Percentiles rank a stretch among this genome's conserved stretches.
Evolutionary conservation across 495 filamentous ascomycete species (phyloP).

Genomic region (Penicillium cosmopolitanum): DNA sequence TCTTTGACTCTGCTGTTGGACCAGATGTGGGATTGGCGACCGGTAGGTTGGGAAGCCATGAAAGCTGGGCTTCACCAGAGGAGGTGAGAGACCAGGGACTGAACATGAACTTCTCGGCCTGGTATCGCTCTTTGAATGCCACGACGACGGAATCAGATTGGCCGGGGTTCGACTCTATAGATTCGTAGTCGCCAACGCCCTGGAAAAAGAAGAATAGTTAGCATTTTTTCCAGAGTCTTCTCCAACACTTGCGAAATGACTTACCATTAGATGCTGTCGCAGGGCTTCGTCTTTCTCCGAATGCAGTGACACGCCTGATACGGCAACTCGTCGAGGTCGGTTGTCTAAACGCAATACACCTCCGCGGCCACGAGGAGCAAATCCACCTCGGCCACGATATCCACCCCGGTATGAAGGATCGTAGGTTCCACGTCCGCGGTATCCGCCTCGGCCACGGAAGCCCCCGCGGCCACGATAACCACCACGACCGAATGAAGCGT

Average conservation of each 20-base stretch:
- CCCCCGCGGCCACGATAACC: slow-evolving; percentile 30
- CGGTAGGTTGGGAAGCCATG: slow-evolving; percentile 66
- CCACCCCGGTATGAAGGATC: slow-evolving; percentile 50
- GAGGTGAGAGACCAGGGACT: slow-evolving; percentile 67
- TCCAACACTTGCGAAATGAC: slow-evolving; percentile 36
- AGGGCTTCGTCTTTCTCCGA: slow-evolving; percentile 80
- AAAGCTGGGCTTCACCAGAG: slow-evolving; percentile 74
- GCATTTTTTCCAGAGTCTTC: background rate
- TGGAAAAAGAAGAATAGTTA: slow-evolving; percentile 33
- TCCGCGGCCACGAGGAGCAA: slow-evolving; percentile 31
- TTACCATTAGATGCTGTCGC: slow-evolving; percentile 83
- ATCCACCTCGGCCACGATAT: slow-evolving; percentile 62
- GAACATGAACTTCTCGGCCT: slow-evolving; percentile 84
- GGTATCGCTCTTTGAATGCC: slow-evolving; percentile 85
- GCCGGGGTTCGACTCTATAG: slow-evolving; percentile 67
- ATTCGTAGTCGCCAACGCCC: slow-evolving; percentile 83
- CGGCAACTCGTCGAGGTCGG: slow-evolving; percentile 73
- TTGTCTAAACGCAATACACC: slow-evolving; percentile 85
- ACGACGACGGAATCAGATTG: slow-evolving; percentile 64
- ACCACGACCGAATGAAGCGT: slow-evolving; percentile 28
- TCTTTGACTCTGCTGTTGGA: slow-evolving; percentile 29
- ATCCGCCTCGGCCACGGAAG: slow-evolving; percentile 51
- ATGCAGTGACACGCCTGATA: slow-evolving; percentile 71
- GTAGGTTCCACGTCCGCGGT: slow-evolving; percentile 47
- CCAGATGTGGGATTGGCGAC: slow-evolving; percentile 21